Percentiles rank a stretch among this genome's conserved stretches.
phyloP scores from a whole-genome alignment of 495 filamentous ascomycete genomes.

The Diplogelasinospora grovesii region DNA sequence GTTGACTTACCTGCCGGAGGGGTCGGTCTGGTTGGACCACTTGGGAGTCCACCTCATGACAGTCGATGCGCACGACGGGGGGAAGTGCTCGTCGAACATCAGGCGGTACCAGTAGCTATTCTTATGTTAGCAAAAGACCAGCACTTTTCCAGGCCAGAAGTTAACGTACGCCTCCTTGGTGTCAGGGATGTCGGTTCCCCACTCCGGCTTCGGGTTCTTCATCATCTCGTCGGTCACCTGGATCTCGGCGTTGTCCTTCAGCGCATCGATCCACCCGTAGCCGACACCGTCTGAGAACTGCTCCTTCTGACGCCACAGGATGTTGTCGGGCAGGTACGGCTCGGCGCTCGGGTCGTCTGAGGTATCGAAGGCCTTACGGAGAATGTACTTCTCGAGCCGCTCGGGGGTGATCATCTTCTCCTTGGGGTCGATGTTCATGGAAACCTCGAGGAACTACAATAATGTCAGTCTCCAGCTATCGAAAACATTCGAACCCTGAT shows the following conservation, averaged over 20 bases:
- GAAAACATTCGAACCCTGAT: too few relatives aligned
- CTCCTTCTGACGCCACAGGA: conserved; percentile 98
- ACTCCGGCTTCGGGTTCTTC: conserved; percentile 92
- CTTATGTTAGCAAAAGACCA: background rate
- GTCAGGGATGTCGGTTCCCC: conserved; percentile 84
- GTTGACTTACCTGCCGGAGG: conserved; percentile 72
- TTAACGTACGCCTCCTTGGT: conserved; percentile 83
- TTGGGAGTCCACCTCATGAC: conserved; percentile 97
- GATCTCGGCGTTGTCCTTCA: conserved; percentile 87
- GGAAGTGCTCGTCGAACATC: conserved; percentile 99
- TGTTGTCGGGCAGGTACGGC: conserved; percentile 87
- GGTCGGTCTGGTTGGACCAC: conserved; percentile 93
- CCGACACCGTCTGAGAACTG: conserved; percentile 98
- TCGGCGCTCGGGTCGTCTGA: conserved; percentile 67
- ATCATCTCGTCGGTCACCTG: conserved; percentile 94
- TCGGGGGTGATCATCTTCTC: conserved; percentile 95
- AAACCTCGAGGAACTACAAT: conserved; percentile 76
- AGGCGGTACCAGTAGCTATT: conserved; percentile 84
- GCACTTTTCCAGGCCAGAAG: background rate
- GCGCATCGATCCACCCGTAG: conserved; percentile 96
- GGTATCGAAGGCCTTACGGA: conserved; percentile 95
- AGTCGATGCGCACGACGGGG: conserved; percentile 78
- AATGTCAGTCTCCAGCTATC: background rate
- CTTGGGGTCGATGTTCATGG: conserved; percentile 86
- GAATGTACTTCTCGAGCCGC: conserved; percentile 92